These are phyloP conservation scores for Cicer yamashitae DNA, from an alignment of 306 rosid genomes.

Conservation along the genomic window DNA sequence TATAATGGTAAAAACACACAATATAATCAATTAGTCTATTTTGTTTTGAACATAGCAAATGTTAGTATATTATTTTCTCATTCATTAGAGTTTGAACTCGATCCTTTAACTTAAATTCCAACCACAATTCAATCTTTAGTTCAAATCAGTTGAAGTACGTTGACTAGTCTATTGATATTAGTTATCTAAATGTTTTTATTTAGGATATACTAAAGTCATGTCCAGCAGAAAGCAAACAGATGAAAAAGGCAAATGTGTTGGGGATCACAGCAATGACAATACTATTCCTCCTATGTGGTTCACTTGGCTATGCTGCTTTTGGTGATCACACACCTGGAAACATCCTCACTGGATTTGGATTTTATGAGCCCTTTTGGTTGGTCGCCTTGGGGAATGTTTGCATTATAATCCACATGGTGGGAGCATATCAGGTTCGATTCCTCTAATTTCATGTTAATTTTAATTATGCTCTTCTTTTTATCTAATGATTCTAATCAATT, in stretches of 20 bases:
- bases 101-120: too few relatives aligned
- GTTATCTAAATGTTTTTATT: neutral
- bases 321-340: slow-evolving; percentile 69
- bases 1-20: slow-evolving; percentile 53
- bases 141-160: too few relatives aligned
- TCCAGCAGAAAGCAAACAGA: slow-evolving; percentile 66
- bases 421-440: slow-evolving; percentile 62
- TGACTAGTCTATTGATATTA: neutral
- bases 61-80: too few relatives aligned
- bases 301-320: slow-evolving; percentile 74
- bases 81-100: too few relatives aligned
- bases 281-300: slow-evolving; percentile 52
- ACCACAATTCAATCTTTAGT: too few relatives aligned
- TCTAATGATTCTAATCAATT: too few relatives aligned
- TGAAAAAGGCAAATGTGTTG: slow-evolving; percentile 60
- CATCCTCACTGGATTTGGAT: slow-evolving; percentile 71
- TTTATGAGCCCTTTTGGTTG: slow-evolving; percentile 60
- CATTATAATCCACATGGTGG: slow-evolving; percentile 64
- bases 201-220: slow-evolving; percentile 69
- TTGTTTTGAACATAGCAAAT: too few relatives aligned
- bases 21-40: neutral
- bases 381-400: slow-evolving; percentile 58
- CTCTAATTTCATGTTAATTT: neutral
- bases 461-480: too few relatives aligned
- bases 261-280: slow-evolving; percentile 54